Evolutionary conservation across 139 green algal genomes (phyloP).

Genomic region (Pleodorina starrii): DNA sequence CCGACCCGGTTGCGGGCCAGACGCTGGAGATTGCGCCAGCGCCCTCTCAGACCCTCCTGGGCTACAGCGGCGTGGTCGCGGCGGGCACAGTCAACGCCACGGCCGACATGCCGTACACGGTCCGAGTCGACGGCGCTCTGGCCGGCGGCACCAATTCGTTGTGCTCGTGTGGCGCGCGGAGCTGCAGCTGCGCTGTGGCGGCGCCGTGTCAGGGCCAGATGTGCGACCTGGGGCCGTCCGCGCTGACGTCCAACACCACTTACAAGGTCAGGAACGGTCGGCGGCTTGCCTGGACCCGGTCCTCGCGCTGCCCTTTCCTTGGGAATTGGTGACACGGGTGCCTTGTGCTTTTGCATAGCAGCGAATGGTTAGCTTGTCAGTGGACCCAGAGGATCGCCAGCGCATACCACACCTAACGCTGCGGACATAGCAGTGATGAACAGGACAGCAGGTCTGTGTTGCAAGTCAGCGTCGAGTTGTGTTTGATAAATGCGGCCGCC

Average conservation of each 20-base stretch:
- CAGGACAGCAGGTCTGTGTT: too few relatives aligned
- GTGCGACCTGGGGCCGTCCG: constrained; percentile 50
- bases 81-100: constrained; percentile 31
- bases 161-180: background rate
- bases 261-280: constrained; percentile 69
- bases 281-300: too few relatives aligned
- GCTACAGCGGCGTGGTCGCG: constrained; percentile 35
- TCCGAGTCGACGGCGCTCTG: background rate
- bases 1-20: constrained; percentile 1
- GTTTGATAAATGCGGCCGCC: too few relatives aligned
- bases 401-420: too few relatives aligned
- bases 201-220: constrained; percentile 50
- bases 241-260: constrained; percentile 52
- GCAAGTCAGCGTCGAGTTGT: too few relatives aligned
- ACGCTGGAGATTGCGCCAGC: background rate
- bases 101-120: background rate
- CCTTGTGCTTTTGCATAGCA: too few relatives aligned
- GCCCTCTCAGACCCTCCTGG: background rate
- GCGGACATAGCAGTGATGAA: too few relatives aligned
- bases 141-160: constrained; percentile 16
- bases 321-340: too few relatives aligned
- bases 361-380: too few relatives aligned
- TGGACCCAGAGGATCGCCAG: too few relatives aligned
- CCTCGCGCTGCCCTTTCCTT: too few relatives aligned
- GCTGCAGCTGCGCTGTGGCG: constrained; percentile 37